Evolutionary conservation across 192 early-diverging fungal genomes (phyloP).

Genomic region (Glomus cerebriforme): DNA sequence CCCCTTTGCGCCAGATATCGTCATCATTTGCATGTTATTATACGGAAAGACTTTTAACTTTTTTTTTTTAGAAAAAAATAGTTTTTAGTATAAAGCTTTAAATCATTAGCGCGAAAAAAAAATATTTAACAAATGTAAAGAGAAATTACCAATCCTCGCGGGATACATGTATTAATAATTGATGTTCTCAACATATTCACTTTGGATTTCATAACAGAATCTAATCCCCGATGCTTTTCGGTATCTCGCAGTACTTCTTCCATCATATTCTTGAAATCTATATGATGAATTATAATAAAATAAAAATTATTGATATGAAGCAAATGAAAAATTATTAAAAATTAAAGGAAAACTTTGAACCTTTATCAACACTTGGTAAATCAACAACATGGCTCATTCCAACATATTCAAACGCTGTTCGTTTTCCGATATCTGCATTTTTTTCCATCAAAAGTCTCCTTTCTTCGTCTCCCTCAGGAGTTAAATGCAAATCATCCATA

Average conservation of each 20-base stretch:
- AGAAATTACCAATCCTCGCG: slow-evolving; percentile 57
- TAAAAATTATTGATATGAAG: background rate
- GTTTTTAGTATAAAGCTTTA: too few species aligned
- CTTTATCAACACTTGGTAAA: background rate
- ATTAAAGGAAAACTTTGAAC: background rate
- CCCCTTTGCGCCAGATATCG: slow-evolving; percentile 97
- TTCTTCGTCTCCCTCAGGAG: slow-evolving; percentile 72
- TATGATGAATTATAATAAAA: background rate
- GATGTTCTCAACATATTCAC: slow-evolving; percentile 82
- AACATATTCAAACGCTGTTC: slow-evolving; percentile 76
- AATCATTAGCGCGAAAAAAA: background rate
- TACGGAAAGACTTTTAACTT: slow-evolving; percentile 80
- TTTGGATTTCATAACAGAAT: slow-evolving; percentile 80
- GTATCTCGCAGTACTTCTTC: slow-evolving; percentile 86
- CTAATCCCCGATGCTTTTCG: slow-evolving; percentile 84
- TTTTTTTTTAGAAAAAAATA: background rate
- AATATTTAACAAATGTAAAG: background rate
- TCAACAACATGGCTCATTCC: slow-evolving; percentile 48
- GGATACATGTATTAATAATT: slow-evolving; percentile 78
- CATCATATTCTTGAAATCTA: slow-evolving; percentile 72
- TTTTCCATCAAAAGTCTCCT: slow-evolving; percentile 73
- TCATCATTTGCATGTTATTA: slow-evolving; percentile 99
- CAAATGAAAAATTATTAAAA: background rate
- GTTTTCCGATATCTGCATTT: slow-evolving; percentile 63
- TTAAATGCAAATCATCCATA: slow-evolving; percentile 97